Evolutionary conservation across 495 filamentous ascomycete genomes (phyloP).

Genomic region (Tirmania nivea): DNA sequence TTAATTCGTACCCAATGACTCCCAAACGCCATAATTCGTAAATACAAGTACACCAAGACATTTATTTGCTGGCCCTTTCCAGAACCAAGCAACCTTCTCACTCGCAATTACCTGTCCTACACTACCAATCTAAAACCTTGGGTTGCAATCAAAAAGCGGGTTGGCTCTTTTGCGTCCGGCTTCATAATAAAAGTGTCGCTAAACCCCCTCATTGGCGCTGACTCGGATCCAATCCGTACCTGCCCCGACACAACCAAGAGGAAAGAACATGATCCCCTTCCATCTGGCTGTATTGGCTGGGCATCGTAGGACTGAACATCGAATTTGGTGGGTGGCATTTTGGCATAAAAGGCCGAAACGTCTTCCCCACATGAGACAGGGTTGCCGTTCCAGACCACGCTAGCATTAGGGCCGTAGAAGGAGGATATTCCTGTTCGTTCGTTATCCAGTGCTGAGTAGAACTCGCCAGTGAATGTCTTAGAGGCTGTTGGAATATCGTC

Average conservation of each 20-base stretch:
- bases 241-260: conserved; percentile 37
- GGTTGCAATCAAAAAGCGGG: conserved; percentile 16
- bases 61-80: no score
- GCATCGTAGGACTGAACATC: conserved; percentile 44
- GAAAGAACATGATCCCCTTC: conserved; percentile 29
- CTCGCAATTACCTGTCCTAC: not conserved
- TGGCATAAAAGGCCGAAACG: conserved; percentile 38
- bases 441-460: conserved; percentile 34
- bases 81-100: no score
- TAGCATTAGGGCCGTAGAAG: conserved; percentile 33
- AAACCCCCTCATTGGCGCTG: conserved; percentile 33
- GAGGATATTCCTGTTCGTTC: conserved; percentile 31
- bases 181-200: conserved; percentile 46
- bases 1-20: no score
- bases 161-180: conserved; percentile 27
- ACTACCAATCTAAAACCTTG: conserved; percentile 19
- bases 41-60: no score
- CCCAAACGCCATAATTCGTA: no score
- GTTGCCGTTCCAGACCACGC: conserved; percentile 47
- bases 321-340: conserved; percentile 38
- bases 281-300: conserved; percentile 38
- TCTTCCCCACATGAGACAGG: conserved; percentile 30
- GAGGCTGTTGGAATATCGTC: conserved; percentile 12
- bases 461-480: conserved; percentile 30
- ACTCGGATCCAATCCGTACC: conserved; percentile 35